These are phyloP conservation scores for Globisporangium barbulae DNA, from an alignment of 352 stramenopile genomes.

Conservation along the genomic window DNA sequence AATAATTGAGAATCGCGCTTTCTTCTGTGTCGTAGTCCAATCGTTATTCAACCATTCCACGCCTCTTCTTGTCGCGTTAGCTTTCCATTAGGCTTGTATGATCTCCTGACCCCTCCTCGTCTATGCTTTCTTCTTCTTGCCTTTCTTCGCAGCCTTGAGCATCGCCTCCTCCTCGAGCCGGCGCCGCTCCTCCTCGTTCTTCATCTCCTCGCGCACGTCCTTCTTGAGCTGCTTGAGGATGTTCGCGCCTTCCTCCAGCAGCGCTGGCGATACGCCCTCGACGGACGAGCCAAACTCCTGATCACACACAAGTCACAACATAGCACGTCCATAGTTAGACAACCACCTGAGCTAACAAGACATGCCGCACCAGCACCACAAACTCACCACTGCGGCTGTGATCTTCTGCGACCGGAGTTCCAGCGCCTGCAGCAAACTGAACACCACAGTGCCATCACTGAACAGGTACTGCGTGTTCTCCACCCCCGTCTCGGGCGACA, in stretches of 20 bases:
- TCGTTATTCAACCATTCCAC: neutral
- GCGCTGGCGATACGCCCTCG: conserved; percentile 41
- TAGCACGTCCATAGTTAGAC: neutral
- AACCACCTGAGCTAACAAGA: neutral
- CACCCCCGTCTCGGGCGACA: conserved; percentile 21
- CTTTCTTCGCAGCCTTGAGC: conserved; percentile 76
- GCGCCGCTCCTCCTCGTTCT: conserved; percentile 72
- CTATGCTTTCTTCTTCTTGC: conserved; percentile 76
- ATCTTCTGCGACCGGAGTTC: conserved; percentile 57
- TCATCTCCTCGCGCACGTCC: conserved; percentile 72
- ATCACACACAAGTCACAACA: conserved; percentile 1
- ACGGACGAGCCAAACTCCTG: conserved; percentile 40
- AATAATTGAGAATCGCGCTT: conserved; percentile 28
- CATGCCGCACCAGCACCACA: neutral
- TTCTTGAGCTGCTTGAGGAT: conserved; percentile 80
- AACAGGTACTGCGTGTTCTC: conserved; percentile 46
- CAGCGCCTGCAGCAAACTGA: conserved; percentile 66
- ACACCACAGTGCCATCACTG: conserved; percentile 35
- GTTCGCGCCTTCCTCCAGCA: conserved; percentile 59
- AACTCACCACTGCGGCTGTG: conserved; percentile 40
- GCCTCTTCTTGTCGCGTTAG: neutral
- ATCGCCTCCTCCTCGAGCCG: conserved; percentile 66
- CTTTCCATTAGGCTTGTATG: conserved; percentile 5
- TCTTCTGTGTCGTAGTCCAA: conserved; percentile 18
- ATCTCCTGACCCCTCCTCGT: neutral